A percentile compares a stretch with the other conserved stretches of the same genome.
These are phyloP conservation scores for Debaryomyces maramus DNA, from an alignment of 805 yeast species.

Conservation along the genomic window DNA sequence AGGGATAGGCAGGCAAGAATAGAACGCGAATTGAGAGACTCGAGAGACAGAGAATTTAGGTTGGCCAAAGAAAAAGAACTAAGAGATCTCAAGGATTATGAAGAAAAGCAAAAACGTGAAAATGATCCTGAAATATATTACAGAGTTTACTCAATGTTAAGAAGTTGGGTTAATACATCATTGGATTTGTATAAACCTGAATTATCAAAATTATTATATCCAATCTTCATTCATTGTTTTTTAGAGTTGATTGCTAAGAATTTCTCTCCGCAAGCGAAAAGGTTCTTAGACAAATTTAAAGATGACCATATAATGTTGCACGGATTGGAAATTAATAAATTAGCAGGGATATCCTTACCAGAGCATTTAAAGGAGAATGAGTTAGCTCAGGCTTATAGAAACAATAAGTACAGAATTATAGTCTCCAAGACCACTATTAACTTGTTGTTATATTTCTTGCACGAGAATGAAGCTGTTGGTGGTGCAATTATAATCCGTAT, in stretches of 20 bases:
- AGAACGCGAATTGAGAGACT: slow-evolving; percentile 39
- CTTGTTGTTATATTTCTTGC: slow-evolving; percentile 78
- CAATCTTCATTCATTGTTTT: slow-evolving; percentile 88
- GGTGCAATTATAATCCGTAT: slow-evolving; percentile 84
- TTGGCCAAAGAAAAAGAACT: slow-evolving; percentile 41
- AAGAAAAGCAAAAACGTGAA: slow-evolving; percentile 44
- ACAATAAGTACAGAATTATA: slow-evolving; percentile 69
- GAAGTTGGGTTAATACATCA: slow-evolving; percentile 88
- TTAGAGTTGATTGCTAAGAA: slow-evolving; percentile 73
- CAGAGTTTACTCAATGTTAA: slow-evolving; percentile 77
- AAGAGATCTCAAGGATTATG: slow-evolving; percentile 40
- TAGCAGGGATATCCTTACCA: slow-evolving; percentile 72
- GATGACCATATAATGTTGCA: slow-evolving; percentile 75
- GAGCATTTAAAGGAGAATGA: slow-evolving; percentile 84
- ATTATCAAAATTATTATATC: slow-evolving; percentile 78
- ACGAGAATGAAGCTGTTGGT: slow-evolving; percentile 89
- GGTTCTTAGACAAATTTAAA: slow-evolving; percentile 72
- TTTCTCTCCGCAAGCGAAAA: slow-evolving; percentile 59
- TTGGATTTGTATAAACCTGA: slow-evolving; percentile 91
- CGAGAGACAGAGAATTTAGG: slow-evolving; percentile 38
- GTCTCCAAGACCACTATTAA: slow-evolving; percentile 85
- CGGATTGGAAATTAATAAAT: slow-evolving; percentile 68
- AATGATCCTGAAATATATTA: slow-evolving; percentile 69
- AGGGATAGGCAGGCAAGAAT: slow-evolving; percentile 32
- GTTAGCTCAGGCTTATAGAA: slow-evolving; percentile 71